A percentile compares a stretch with the other conserved stretches of the same genome.
Evolutionary conservation across 768 basidiomycete genomes (phyloP).

Genomic region (Kwoniella europaea): DNA sequence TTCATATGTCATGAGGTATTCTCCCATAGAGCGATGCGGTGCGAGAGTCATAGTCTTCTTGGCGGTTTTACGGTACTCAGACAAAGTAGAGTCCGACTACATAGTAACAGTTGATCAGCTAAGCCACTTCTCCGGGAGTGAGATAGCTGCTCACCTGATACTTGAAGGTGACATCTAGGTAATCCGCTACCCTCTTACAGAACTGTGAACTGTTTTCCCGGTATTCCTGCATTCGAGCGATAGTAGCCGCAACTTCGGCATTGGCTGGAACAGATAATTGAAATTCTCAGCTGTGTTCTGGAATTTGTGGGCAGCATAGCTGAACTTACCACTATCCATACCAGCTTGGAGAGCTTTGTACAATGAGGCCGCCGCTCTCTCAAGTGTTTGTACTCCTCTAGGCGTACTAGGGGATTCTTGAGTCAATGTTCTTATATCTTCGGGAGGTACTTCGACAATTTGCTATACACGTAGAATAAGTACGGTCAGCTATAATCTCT

Average conservation of each 20-base stretch:
- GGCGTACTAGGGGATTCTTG: constrained; percentile 88
- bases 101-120: background rate
- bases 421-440: constrained; percentile 73
- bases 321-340: constrained; percentile 75
- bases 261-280: constrained; percentile 20
- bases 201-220: constrained; percentile 87
- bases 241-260: constrained; percentile 93
- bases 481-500: constrained; percentile 4
- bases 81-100: constrained; percentile 57
- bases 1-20: constrained; percentile 82
- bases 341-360: constrained; percentile 94
- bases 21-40: constrained; percentile 74
- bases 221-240: constrained; percentile 90
- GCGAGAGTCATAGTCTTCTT: constrained; percentile 61
- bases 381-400: constrained; percentile 74
- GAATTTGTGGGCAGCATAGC: background rate
- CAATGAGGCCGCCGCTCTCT: constrained; percentile 81
- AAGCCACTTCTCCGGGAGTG: too few species aligned
- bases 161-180: constrained; percentile 86
- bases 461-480: constrained; percentile 63
- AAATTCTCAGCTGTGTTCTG: too few species aligned
- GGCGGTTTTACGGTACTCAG: constrained; percentile 39
- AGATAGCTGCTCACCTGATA: constrained; percentile 72
- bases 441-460: constrained; percentile 89
- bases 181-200: constrained; percentile 88